phyloP scores from a whole-genome alignment of 2,329 filamentous ascomycete species.

The Colletotrichum theobromicola region DNA sequence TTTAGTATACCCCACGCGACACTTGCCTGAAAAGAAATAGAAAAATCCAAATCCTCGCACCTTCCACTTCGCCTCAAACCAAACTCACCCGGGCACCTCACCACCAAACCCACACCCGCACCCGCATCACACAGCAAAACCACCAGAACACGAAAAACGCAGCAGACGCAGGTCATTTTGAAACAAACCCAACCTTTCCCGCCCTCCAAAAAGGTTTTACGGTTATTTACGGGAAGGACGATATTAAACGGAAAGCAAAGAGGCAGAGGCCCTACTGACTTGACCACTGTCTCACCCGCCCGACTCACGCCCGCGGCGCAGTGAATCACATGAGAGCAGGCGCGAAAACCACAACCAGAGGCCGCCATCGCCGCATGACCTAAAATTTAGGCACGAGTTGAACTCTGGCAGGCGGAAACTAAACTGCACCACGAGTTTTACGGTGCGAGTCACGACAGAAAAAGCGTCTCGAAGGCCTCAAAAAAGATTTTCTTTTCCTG shows the following conservation, averaged over 20 bases:
- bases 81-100: not conserved
- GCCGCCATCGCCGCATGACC: constrained; percentile 10
- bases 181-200: not conserved
- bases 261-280: not conserved
- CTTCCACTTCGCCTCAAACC: not conserved
- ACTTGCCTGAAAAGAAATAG: not conserved
- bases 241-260: not conserved
- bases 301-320: not conserved
- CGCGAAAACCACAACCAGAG: not conserved
- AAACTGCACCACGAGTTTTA: not conserved
- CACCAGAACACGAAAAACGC: not conserved
- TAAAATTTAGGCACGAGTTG: not conserved
- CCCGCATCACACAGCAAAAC: not conserved
- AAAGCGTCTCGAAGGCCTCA: not conserved
- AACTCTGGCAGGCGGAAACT: not conserved
- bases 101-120: not conserved
- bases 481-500: not conserved
- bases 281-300: not conserved
- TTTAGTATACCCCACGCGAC: not conserved
- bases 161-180: not conserved
- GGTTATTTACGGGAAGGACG: not conserved
- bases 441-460: not conserved
- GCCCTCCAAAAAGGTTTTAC: not conserved
- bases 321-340: constrained; percentile 1
- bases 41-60: not conserved